Percentiles rank a stretch among this genome's conserved stretches.
Evolutionary conservation across 441 rosid species (phyloP).

Genomic region (Mallotus repandus): DNA sequence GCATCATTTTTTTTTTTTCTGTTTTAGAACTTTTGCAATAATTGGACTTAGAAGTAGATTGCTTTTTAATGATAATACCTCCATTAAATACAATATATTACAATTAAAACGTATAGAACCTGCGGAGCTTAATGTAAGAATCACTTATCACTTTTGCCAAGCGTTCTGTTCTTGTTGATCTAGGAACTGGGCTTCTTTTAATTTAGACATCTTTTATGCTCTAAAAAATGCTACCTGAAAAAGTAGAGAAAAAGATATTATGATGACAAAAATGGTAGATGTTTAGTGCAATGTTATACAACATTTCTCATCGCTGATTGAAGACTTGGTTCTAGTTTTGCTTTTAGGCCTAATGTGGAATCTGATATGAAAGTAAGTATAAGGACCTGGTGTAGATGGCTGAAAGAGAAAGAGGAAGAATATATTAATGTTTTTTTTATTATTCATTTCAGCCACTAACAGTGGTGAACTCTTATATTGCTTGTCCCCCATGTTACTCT

Average conservation of each 20-base stretch:
- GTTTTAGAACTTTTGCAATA: not conserved
- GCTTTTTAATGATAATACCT: not conserved
- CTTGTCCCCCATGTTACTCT: constrained; percentile 3
- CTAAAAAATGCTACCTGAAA: not conserved
- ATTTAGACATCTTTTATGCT: not conserved
- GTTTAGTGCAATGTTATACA: not conserved
- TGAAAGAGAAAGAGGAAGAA: not conserved
- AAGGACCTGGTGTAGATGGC: not conserved
- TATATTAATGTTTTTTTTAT: not conserved
- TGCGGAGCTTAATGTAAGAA: not conserved
- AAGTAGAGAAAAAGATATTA: not conserved
- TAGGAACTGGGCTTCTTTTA: not conserved
- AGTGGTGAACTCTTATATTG: constrained; percentile 1
- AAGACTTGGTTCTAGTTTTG: constrained; percentile 1
- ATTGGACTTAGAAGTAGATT: not conserved
- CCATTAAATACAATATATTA: not conserved
- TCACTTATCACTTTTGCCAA: not conserved
- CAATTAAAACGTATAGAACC: not conserved
- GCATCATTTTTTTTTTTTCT: not conserved
- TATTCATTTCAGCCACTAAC: not conserved
- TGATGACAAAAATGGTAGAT: not conserved
- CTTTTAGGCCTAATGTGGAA: not conserved
- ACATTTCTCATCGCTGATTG: not conserved
- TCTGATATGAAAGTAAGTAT: constrained; percentile 3
- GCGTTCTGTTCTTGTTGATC: not conserved